These are phyloP conservation scores for Pleurotus eryngii DNA, from an alignment of 768 basidiomycete genomes.

Conservation along the genomic window DNA sequence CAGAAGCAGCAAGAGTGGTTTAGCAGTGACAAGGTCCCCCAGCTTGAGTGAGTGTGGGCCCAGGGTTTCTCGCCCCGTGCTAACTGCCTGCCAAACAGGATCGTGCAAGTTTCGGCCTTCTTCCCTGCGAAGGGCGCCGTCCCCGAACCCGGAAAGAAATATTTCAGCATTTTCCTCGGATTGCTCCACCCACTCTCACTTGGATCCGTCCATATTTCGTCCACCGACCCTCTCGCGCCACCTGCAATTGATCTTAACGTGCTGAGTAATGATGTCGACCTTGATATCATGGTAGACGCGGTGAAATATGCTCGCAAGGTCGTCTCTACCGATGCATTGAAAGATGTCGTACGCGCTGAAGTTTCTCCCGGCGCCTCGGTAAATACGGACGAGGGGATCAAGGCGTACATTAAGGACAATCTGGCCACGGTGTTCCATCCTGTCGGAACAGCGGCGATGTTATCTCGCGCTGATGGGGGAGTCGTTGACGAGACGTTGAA, in stretches of 20 bases:
- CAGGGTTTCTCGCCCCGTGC: neutral
- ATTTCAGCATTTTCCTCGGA: conserved; percentile 15
- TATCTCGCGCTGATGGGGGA: conserved; percentile 23
- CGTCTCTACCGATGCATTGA: conserved; percentile 8
- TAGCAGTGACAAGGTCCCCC: conserved; percentile 6
- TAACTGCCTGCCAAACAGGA: neutral
- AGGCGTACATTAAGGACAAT: conserved; percentile 10
- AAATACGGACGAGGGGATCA: conserved; percentile 11
- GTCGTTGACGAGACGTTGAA: conserved; percentile 17
- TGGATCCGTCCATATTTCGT: conserved; percentile 38
- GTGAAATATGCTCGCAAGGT: conserved; percentile 21
- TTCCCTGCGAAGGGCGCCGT: neutral
- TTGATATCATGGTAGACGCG: conserved; percentile 16
- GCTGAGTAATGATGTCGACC: conserved; percentile 21
- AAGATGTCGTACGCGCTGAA: conserved; percentile 7
- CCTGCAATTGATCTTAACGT: conserved; percentile 44
- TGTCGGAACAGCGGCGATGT: conserved; percentile 26
- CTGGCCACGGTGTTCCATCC: conserved; percentile 15
- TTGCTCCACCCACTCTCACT: conserved; percentile 34
- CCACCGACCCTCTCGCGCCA: conserved; percentile 31
- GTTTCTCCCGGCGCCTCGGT: conserved; percentile 11
- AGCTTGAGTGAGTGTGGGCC: conserved; percentile 13
- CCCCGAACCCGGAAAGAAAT: conserved; percentile 16
- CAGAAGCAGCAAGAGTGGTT: conserved; percentile 8
- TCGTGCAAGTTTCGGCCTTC: conserved; percentile 11